Base-by-base conservation (phyloP, 164 flowering plant species). In the Magnolia sinica region DNA sequence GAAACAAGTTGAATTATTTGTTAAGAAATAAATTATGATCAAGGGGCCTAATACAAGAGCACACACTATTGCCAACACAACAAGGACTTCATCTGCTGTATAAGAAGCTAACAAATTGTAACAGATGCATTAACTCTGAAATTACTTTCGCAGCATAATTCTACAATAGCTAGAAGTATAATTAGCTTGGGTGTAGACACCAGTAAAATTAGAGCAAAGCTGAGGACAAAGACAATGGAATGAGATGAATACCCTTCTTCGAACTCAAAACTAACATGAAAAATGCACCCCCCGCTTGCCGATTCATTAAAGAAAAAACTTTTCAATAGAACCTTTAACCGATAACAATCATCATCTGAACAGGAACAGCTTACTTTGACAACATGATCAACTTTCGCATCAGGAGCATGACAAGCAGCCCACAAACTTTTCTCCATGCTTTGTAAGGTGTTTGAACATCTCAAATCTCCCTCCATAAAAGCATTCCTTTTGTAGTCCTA, bases 401-500 rank as follows among this genome's bases (percentile, higher is more conserved):
- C 96, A 84, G 95, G 83, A 72, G 88, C 80, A 85, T 87, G 87
- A 79, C 98, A 96, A 76, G 92, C 92, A 73, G 84, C 86, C 79
- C 99, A 86, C 81, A 96, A 82, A 77, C 86, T 91, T 89, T 83
- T 96, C 76, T 93, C 99, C 97, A 96, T 96, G 78, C 74, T 80
- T 68, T 89, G 95, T 72, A 96, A 87, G 73, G 92, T 77, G 79
- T 83, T 88, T 66, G 96, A 77, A 79, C 98, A 93, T 63, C 70
- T 87, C 74, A 89, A 65, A 52, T 93, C 96, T 64, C 96, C 98
- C 83, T 93, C 94, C 89, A 88, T 86, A 81, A 80, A 96, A 31
- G 93, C 91, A 84, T 82, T 93, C 81, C 80, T 94, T 79, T 89
- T 94, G 70, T 89, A 89, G 76, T 96, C 99, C 99, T 96, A 89